Evolutionary conservation across 345 rosid genomes (phyloP), one percentile per base, ranked within the genome.

Genomic region (Gossypium stocksii): DNA sequence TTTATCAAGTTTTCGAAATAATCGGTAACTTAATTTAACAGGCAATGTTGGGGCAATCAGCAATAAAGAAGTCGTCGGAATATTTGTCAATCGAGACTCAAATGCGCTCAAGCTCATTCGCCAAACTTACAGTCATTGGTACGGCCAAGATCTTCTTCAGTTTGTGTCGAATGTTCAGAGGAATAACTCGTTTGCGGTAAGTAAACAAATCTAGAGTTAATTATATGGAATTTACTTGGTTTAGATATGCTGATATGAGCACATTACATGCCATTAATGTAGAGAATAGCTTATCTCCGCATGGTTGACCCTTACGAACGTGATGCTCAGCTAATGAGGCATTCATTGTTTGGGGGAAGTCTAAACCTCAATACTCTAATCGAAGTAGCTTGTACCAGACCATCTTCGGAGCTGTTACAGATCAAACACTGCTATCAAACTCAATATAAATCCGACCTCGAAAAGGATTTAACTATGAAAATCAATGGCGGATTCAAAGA

Each of bases 371-470:
- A 74, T 65, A 70, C 56, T 2, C 27, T 77, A 51, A 70, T 64
- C 43, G 83, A 81, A 64, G 77, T 81, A 14, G 79, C 75, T 49
- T 81, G 83, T 60, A 73, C 70, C n/a, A 73, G 83, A 29, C 65
- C 78, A 29, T 77, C 83, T 41, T 53, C 62, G 5, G 81, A 77
- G 76, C 78, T 77, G 61, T 68, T 77, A 34, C 22, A 7, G 20
- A 73, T 81, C 44, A 81, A 77, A 60, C 78, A 74, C 29, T 66
- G 68, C 34, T 77, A 77, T 63, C 49, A 29, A 15, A 22, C 65
- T 48, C 69, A 58, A 4, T 77, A 77, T 51, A 76, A 70, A 48
- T 77, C 83, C 51, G 75, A 77, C 71, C 60, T 77, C 1, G 76
- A 77, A 68, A 69, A 74, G 53, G 83, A 80, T 71, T 38, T 80